Evolutionary conservation across 768 basidiomycete genomes (phyloP).

Genomic region (Suillus luteus): DNA sequence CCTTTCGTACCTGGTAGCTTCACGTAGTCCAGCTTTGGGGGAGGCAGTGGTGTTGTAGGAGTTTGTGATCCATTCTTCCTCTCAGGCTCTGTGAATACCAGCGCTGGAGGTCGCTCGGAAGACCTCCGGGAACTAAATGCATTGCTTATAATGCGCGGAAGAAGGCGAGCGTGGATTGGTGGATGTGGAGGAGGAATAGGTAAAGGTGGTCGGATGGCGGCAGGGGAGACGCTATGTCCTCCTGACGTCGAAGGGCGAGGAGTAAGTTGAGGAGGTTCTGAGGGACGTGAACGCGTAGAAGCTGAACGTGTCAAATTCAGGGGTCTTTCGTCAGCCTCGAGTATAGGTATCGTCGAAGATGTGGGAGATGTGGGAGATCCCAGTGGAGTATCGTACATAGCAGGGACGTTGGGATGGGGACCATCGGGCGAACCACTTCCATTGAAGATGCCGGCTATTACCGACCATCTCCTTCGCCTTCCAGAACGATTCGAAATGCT

Average conservation of each 20-base stretch:
- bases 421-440: slow-evolving; percentile 27
- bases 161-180: slow-evolving; percentile 55
- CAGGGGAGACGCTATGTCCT: slow-evolving; percentile 27
- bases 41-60: slow-evolving; percentile 49
- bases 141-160: slow-evolving; percentile 70
- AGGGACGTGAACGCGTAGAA: slow-evolving; percentile 24
- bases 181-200: slow-evolving; percentile 33
- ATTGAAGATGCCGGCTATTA: slow-evolving; percentile 52
- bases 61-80: slow-evolving; percentile 35
- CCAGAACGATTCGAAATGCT: slow-evolving; percentile 35
- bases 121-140: slow-evolving; percentile 61
- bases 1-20: slow-evolving; percentile 92
- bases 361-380: slow-evolving; percentile 22
- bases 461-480: slow-evolving; percentile 70
- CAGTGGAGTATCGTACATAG: slow-evolving; percentile 19
- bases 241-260: slow-evolving; percentile 40
- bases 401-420: slow-evolving; percentile 30
- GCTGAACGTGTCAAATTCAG: slow-evolving; percentile 29
- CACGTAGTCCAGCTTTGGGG: slow-evolving; percentile 88
- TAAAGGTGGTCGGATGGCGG: slow-evolving; percentile 21
- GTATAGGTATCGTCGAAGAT: slow-evolving; percentile 21
- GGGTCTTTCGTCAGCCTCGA: slow-evolving; percentile 21
- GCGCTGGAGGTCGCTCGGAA: slow-evolving; percentile 50
- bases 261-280: slow-evolving; percentile 17
- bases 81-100: slow-evolving; percentile 44